phyloP scores from a whole-genome alignment of 2,329 filamentous ascomycete genomes.

The Raffaelea ambrosiae region DNA sequence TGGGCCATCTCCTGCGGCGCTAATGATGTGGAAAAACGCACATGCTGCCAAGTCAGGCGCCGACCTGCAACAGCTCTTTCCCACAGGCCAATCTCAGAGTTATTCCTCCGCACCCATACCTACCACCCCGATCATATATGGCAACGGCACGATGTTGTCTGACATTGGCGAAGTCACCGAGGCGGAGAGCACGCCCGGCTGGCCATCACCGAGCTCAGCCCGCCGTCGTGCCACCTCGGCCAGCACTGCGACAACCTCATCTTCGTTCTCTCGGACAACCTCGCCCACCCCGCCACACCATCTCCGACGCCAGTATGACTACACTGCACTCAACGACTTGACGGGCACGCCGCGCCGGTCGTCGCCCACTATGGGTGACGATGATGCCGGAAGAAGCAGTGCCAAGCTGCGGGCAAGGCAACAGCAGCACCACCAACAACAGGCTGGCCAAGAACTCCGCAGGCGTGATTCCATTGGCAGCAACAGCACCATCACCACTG shows the following conservation, averaged over 20 bases:
- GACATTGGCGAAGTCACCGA: conserved; percentile 53
- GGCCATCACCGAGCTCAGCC: conserved; percentile 17
- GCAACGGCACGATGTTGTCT: conserved; percentile 60
- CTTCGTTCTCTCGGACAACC: conserved; percentile 25
- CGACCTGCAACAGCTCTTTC: conserved; percentile 36
- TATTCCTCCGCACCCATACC: conserved; percentile 38
- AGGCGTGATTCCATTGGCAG: conserved; percentile 49
- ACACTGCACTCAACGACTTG: conserved; percentile 18
- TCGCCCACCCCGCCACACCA: conserved; percentile 9
- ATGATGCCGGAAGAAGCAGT: conserved; percentile 13
- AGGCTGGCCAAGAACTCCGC: conserved; percentile 17
- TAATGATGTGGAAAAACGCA: conserved; percentile 44
- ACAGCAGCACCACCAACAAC: conserved; percentile 19
- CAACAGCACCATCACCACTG: conserved; percentile 49
- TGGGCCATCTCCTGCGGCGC: conserved; percentile 36
- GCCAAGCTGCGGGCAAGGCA: conserved; percentile 35
- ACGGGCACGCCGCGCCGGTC: conserved; percentile 25
- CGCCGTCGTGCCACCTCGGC: conserved; percentile 1
- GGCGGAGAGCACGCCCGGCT: conserved; percentile 39
- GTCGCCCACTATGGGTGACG: conserved; percentile 36
- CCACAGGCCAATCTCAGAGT: conserved; percentile 22
- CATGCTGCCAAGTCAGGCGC: conserved; percentile 23
- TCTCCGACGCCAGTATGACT: conserved; percentile 7
- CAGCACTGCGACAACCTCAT: background rate
- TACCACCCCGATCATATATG: conserved; percentile 58